Base-by-base conservation (phyloP, 495 filamentous ascomycete species). In the Aspergillus leporis region DNA sequence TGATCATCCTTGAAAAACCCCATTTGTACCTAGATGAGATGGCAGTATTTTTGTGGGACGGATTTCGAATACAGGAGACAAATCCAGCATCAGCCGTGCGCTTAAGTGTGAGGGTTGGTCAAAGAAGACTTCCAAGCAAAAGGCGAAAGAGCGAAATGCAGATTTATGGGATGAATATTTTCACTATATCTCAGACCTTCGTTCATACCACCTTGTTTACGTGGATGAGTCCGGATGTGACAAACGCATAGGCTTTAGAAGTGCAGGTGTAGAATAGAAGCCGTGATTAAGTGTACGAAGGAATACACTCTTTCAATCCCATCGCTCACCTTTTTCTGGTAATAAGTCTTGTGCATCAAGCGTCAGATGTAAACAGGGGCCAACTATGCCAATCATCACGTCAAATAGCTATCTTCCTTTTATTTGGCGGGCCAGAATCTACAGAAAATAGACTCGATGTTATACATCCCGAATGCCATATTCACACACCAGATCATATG, bases 1-100 rank as follows among this genome's bases (percentile, higher is more conserved):
- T 59, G 65, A 71, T 49, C 56, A 72, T 58, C 53, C n/a, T 54
- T 68, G 6, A 68, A 71, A 55, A 74, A 73, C 56, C 74, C 50
- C 53, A 52, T 40, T 52, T 70, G 41, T 70, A 64, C 31, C 62
- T 31, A 28, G 62, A 71, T 40, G 67, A 78, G 52, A 74, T 77
- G 63, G 67, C 56, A 5, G 36, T 69, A 25, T 74, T 71, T 46
- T 36, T 73, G 38, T 55, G 45, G 59, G 69, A 76, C 59, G 66
- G 74, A 43, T 74, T 74, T 57, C 6, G 6, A 28, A 28, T 28
- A 28, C 25, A 28, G 25, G 25, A 3, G 6, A 28, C 6, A 28
- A 28, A 28, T 28, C 25, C 25, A 28, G 34, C 13, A 14, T 36
- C 13, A 4, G 34, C 13, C 34, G 34, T 36, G 34, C 9, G 2